Evolutionary conservation across 1,284 basidiomycete species (phyloP), one percentile per base, ranked within the genome.

Genomic region (Ceratobasidium sp.): DNA sequence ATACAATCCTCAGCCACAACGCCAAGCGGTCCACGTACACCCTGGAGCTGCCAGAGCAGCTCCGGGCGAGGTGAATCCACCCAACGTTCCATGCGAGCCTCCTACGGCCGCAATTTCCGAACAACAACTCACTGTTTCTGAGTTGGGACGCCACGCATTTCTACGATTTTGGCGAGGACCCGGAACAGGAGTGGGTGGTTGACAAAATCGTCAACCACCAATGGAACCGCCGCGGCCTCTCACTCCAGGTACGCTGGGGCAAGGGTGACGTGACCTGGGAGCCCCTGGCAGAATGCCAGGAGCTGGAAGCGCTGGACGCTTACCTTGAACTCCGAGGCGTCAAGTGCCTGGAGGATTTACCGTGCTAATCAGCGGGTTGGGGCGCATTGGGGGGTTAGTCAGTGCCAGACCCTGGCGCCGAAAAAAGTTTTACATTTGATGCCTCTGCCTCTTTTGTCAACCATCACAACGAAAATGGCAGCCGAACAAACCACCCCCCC

Each of bases 61-160:
- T 79, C 15, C 8, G 49, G n/a, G 2, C 34, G 2, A 52, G 65
- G 9, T 57, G 77, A 1, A 73, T 79, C n/a, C 66, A 64, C 40
- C 77, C 78, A 17, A 66, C 65, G 17, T 79, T 79, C 67, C 78
- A 79, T 34, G 71, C 66, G 25, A 56, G 25, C 1, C 57, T 76
- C 0, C 44, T 79, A 11, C 59, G 71, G 22, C 62, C 56, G 29
- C 74, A 77, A n/a, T 32, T 76, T 2, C 71, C 66, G 1, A 65
- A 70, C 29, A 67, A 79, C 17, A 66, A 78, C 44, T n/a, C 7
- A 6, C 40, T n/a, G 49, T 79, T 79, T 40, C 78, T 57, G n/a
- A 19, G 32, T 22, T 17, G 43, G 34, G 43, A 62, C 7, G n/a
- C 32, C 2, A 13, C 17, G 19, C 67, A 52, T 3, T 61, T 17